A percentile compares a stretch with the other conserved stretches of the same genome.
Conservation (phyloP, 2,329 filamentous ascomycete genomes). For the Byssoonygena ceratinophila region DNA sequence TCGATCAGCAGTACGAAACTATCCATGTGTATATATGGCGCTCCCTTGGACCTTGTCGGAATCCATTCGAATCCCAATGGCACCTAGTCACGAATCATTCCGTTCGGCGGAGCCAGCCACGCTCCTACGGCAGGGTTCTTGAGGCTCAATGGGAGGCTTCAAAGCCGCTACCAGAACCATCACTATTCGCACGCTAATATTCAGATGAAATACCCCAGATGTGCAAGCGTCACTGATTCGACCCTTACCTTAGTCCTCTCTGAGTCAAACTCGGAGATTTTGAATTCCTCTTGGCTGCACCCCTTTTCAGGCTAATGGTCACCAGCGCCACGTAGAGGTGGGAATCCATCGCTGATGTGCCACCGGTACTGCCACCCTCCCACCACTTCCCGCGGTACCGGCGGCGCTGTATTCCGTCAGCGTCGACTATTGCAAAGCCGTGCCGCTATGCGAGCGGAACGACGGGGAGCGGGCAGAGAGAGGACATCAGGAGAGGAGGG, state of each 20-base stretch:
- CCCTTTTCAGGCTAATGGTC: neutral
- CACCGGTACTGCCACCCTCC: neutral
- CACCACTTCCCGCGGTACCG: neutral
- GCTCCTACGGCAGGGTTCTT: neutral
- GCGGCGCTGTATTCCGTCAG: too few relatives aligned
- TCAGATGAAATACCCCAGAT: too few relatives aligned
- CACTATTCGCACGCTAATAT: too few relatives aligned
- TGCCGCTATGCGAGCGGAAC: too few relatives aligned
- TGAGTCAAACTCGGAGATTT: neutral
- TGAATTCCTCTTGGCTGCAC: neutral
- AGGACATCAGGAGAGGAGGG: too few relatives aligned
- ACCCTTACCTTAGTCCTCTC: too few relatives aligned
- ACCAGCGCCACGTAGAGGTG: neutral
- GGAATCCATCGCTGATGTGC: neutral
- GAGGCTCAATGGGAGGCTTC: too few relatives aligned
- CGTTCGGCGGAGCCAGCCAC: neutral
- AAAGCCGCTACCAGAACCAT: too few relatives aligned
- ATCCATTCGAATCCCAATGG: slow-evolving; percentile 2
- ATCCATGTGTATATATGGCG: neutral
- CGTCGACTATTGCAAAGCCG: too few relatives aligned
- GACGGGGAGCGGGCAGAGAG: too few relatives aligned
- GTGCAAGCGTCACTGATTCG: too few relatives aligned
- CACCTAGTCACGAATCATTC: neutral
- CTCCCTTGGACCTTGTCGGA: slow-evolving; percentile 5
- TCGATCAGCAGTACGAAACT: neutral